Conservation (phyloP, 768 basidiomycete genomes). For the Termitomyces sp. region DNA sequence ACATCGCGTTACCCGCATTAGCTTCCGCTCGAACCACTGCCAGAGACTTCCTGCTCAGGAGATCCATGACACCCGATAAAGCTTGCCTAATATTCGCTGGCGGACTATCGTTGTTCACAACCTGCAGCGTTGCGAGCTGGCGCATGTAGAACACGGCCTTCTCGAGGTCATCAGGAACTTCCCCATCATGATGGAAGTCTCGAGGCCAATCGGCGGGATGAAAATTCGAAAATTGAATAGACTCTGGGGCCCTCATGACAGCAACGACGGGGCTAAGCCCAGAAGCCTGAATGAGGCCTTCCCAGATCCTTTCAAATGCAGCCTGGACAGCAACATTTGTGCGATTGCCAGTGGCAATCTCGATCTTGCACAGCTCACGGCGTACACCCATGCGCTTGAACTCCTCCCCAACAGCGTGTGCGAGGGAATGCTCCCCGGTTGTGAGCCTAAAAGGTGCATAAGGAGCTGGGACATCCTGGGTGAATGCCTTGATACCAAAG, state of each 20-base stretch:
- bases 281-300: background rate
- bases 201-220: background rate
- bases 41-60: constrained; percentile 2
- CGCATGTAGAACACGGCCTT: constrained; percentile 5
- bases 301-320: constrained; percentile 8
- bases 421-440: constrained; percentile 19
- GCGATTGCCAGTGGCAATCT: constrained; percentile 7
- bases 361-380: constrained; percentile 14
- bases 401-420: constrained; percentile 19
- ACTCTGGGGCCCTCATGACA: constrained; percentile 2
- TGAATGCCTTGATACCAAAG: background rate
- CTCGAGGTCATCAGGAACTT: background rate
- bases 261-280: constrained; percentile 3
- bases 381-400: constrained; percentile 22
- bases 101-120: background rate
- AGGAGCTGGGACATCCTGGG: background rate
- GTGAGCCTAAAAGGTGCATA: constrained; percentile 20
- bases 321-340: background rate
- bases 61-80: background rate
- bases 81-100: background rate
- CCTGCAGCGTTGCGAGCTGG: background rate
- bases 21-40: constrained; percentile 9
- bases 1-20: constrained; percentile 10
- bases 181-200: background rate
- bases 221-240: constrained; percentile 4